Base-by-base conservation (phyloP, 2,329 filamentous ascomycete species). In the Rosellinia necatrix region DNA sequence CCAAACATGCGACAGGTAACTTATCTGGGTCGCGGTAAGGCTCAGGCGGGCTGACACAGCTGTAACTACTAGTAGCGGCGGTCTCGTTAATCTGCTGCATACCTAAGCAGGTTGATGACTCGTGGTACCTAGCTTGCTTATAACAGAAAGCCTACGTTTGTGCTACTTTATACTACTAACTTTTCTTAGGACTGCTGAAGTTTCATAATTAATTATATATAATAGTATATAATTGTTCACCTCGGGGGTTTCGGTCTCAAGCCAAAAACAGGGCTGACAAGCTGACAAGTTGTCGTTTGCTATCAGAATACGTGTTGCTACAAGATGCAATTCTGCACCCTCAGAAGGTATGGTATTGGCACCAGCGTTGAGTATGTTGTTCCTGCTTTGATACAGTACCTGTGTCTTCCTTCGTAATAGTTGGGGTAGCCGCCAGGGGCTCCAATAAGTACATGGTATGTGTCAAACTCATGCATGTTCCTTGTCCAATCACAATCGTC, bases 401-500 rank as follows among this genome's bases (percentile, higher is more conserved):
- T 19, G n/a, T 17, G 25, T 32, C 13, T 37, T 27, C 4, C 12
- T 21, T 21, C 12, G 25, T 34, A 12, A 19, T 4, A 35, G 29
- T 54, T 49, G 43, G 51, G 38, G 52, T 48, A 44, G 12, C 24
- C 17, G 22, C 35, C 9, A 32, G 25, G 21, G 19, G 22, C 15
- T 37, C 30, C 29, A 27, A 41, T 43, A n/a, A 34, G 15, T 34
- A 27, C n/a, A n/a, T n/a, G n/a, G n/a, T n/a, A n/a, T n/a, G n/a
- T n/a, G n/a, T n/a, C n/a, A n/a, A n/a, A n/a, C n/a, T n/a, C n/a
- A n/a, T n/a, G n/a, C n/a, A 13, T 32, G 9, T 22, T 42, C 21
- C 25, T 43, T n/a, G 24, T 6, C 55, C 55, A 58, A 58, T 58
- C 49, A 54, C 13, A 41, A 9, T 21, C 10, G 21, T 13, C 24